Evolutionary conservation across 805 yeast genomes (phyloP).

Genomic region (Yamadazyma laniorum): DNA sequence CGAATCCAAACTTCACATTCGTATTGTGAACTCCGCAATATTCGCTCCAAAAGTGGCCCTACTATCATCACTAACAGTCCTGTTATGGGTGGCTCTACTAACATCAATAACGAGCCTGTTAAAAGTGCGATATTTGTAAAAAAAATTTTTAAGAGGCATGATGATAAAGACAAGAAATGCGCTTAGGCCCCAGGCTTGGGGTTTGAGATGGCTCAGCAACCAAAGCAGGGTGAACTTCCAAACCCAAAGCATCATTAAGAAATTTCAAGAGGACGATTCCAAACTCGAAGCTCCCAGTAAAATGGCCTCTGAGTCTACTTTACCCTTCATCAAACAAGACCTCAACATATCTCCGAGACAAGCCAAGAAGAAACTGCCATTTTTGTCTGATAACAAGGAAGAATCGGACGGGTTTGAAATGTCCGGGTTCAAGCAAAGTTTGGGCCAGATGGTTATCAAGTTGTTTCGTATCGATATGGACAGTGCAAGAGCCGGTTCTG

Average conservation of each 20-base stretch:
- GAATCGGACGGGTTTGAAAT: conserved; percentile 35
- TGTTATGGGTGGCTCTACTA: no score
- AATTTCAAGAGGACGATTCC: conserved; percentile 6
- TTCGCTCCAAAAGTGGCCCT: no score
- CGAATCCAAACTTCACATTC: no score
- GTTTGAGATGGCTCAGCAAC: conserved; percentile 4
- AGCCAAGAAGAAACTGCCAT: conserved; percentile 35
- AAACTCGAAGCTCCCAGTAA: conserved; percentile 26
- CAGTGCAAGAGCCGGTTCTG: conserved; percentile 85
- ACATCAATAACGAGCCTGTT: conserved; percentile 1
- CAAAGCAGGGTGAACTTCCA: conserved; percentile 3
- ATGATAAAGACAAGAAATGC: conserved; percentile 3
- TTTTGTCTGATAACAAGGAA: conserved; percentile 39
- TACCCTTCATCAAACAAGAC: conserved; percentile 38
- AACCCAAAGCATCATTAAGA: conserved; percentile 9
- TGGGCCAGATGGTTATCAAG: conserved; percentile 65
- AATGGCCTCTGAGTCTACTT: conserved; percentile 39
- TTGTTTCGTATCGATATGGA: conserved; percentile 84
- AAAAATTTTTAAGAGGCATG: conserved; percentile 2
- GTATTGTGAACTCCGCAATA: no score
- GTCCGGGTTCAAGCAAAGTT: conserved; percentile 36
- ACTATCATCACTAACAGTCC: no score
- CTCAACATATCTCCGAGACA: conserved; percentile 35
- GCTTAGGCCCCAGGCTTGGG: conserved; percentile 4
- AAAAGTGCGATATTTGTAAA: conserved; percentile 6